Evolutionary conservation across 2,329 filamentous ascomycete species (phyloP), one percentile per base, ranked within the genome.

Genomic region (Rosellinia necatrix): DNA sequence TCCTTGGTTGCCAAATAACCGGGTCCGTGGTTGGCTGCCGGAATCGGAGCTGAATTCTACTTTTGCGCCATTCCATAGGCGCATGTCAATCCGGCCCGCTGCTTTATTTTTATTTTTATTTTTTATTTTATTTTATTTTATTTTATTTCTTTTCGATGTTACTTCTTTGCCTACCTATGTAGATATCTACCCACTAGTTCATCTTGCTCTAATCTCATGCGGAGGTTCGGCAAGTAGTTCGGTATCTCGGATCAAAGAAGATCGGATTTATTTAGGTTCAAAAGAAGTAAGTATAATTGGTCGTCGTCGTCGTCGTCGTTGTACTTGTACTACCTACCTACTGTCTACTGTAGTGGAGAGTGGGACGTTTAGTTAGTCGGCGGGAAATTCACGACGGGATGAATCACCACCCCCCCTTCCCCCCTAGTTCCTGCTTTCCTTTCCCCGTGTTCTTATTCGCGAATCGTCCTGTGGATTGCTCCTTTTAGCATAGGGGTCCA

Each of bases 1-100:
- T n/a, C n/a, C n/a, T n/a, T n/a, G 13, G 6, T 21, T 41, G 21
- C n/a, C 15, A 49, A 24, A 49, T 49, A 51, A 50, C 21, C 38
- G 48, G 48, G 48, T 51, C 38, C 22, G 53, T 29, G 30, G 46
- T 44, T 34, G 17, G 25, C 19, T 25, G 46, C 53, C 53, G 53
- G 22, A 29, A 56, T 48, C 49, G 53, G 53, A 52, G 48, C 41
- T 22, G n/a, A n/a, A 32, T 10, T 6, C 6, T 8, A 6, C 7
- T 19, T 6, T 19, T 17, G 4, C 21, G 17, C 35, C 17, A 8
- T 29, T 29, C 12, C 6, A 29, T 29, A 6, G 27, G 27, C 12
- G n/a, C 12, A 29, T 6, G 27, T 29, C 34, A 19, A 13, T 9
- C 19, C 34, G 15, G 15, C n/a, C 15, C 15, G 15, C 34, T 7